Evolutionary conservation across 495 filamentous ascomycete genomes (phyloP).

Genomic region (Tuber borchii): DNA sequence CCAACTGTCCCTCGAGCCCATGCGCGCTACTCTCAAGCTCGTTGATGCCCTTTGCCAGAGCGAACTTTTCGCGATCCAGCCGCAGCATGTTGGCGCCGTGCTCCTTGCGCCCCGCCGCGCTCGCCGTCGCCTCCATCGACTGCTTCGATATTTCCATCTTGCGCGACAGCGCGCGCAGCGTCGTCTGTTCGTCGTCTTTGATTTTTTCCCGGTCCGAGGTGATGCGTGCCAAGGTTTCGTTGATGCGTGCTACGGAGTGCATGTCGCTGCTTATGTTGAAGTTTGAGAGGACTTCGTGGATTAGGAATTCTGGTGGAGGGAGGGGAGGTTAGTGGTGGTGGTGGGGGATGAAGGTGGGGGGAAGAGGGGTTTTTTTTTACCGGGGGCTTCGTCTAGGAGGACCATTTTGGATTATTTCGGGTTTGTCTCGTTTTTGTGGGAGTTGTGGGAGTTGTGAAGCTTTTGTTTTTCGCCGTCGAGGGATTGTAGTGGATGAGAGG

Average conservation of each 20-base stretch:
- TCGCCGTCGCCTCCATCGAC: constrained; percentile 32
- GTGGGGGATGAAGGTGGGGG: constrained; percentile 22
- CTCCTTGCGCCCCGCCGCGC: constrained; percentile 31
- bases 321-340: constrained; percentile 18
- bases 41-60: constrained; percentile 75
- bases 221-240: constrained; percentile 70
- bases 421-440: constrained; percentile 4
- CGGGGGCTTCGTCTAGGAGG: constrained; percentile 92
- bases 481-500: neutral
- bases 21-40: constrained; percentile 91
- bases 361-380: constrained; percentile 39
- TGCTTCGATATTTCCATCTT: constrained; percentile 33
- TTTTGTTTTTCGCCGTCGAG: neutral
- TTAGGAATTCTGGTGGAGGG: constrained; percentile 54
- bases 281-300: constrained; percentile 80
- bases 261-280: constrained; percentile 92
- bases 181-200: constrained; percentile 51
- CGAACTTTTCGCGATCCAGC: constrained; percentile 64
- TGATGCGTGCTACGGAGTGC: constrained; percentile 74
- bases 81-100: constrained; percentile 42
- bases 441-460: constrained; percentile 10
- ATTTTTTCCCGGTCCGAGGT: constrained; percentile 70
- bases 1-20: constrained; percentile 72
- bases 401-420: constrained; percentile 54
- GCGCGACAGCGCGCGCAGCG: constrained; percentile 30